These are phyloP conservation scores for Crithidia fasciculata DNA, from an alignment of 208 protist species.

Conservation along the genomic window DNA sequence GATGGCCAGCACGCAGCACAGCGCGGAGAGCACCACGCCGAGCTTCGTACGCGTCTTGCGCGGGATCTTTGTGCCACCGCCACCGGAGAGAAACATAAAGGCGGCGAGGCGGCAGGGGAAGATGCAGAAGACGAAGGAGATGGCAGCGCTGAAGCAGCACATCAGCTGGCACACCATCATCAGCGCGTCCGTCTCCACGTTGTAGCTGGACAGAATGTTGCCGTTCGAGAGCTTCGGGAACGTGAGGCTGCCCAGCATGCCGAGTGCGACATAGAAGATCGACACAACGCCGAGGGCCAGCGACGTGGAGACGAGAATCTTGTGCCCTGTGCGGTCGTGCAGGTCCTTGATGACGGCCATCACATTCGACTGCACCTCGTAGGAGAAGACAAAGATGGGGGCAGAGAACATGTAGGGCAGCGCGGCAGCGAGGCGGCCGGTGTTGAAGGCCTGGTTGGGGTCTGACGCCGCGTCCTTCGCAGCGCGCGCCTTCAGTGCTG, in stretches of 20 bases:
- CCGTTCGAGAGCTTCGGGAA: conserved; percentile 61
- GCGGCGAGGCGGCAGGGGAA: conserved; percentile 72
- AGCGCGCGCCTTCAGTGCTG: background rate
- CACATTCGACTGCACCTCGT: conserved; percentile 84
- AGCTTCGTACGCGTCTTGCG: conserved; percentile 56
- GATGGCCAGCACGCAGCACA: conserved; percentile 54
- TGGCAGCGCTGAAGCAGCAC: conserved; percentile 76
- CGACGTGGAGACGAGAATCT: conserved; percentile 65
- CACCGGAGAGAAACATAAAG: conserved; percentile 75
- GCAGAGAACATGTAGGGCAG: conserved; percentile 73
- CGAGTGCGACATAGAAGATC: conserved; percentile 60
- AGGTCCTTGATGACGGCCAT: conserved; percentile 86
- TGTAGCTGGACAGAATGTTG: conserved; percentile 75
- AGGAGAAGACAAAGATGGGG: conserved; percentile 83
- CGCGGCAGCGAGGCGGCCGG: conserved; percentile 18
- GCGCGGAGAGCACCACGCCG: conserved; percentile 43
- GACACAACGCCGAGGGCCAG: conserved; percentile 65
- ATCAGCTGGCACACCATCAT: conserved; percentile 72
- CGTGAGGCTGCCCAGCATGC: conserved; percentile 68
- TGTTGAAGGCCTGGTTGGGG: conserved; percentile 7
- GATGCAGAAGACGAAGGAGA: conserved; percentile 80
- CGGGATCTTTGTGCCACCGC: conserved; percentile 57
- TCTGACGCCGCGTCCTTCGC: background rate
- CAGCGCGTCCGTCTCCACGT: conserved; percentile 53
- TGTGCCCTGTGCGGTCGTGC: conserved; percentile 65